Base-by-base conservation (phyloP, 495 filamentous ascomycete genomes). In the Hypoxylon lenormandii region DNA sequence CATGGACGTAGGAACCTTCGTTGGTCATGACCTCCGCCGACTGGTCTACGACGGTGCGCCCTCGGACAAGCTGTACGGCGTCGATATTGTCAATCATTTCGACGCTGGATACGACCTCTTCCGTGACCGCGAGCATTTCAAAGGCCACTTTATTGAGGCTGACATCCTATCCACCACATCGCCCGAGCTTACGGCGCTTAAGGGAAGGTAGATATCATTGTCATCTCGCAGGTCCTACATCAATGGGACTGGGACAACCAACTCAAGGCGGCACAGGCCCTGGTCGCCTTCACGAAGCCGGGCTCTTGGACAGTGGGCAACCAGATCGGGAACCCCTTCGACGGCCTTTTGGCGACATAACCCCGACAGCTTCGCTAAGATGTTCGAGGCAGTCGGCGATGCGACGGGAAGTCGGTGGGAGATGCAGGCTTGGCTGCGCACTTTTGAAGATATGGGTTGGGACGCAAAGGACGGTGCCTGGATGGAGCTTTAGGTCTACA, bases 101-200 rank as follows among this genome's bases (percentile, higher is more conserved):
- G 81, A 84, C 2, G 68, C 87, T 4, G 85, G 85, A 5, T 86
- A 85, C 59, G 77, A 80, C 11, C 75, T 86, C 0, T 88, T 86
- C 60, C 51, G 70, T 0, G 83, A 87, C 66, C 62, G 69, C 12
- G 77, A 77, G n/a, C 72, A 57, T 0, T 78, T 87, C 12, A 61
- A 79, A 10, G 66, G 50, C 15, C 28, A 54, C 19, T 61, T 61
- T 21, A 61, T 61, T 46, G 33, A 52, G 46, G 58, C 58, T 4
- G 47, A 61, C 18, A 15, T 61, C 33, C 13, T 52, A 11, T 61
- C 58, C 16, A 40, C 57, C 16, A 40, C 58, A 10, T 61, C 58
- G 5, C 36, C 78, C 7, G 36, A 66, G 48, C 22, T 83, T 13
- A 66, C 60, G 18, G 43, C 65, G 0, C 73, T 87, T 12, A 51